Evolutionary conservation across 1,284 basidiomycete genomes (phyloP).

Genomic region (Melampsora americana): DNA sequence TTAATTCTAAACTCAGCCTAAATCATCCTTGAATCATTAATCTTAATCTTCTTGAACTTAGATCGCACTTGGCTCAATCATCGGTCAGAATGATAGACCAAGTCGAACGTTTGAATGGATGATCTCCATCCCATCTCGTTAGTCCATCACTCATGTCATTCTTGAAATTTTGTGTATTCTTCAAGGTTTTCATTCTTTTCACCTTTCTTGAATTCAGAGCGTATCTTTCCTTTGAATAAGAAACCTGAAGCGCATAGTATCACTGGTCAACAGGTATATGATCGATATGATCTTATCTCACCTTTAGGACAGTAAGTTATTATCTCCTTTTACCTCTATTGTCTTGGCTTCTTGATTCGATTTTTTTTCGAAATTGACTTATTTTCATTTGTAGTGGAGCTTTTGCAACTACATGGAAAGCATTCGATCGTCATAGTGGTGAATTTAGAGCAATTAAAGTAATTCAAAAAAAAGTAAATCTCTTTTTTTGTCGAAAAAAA

Average conservation of each 20-base stretch:
- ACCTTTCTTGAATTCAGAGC: background rate
- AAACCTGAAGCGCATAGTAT: background rate
- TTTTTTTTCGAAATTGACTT: background rate
- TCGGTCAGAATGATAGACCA: background rate
- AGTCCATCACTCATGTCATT: background rate
- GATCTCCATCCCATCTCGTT: conserved; percentile 2
- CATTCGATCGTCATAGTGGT: background rate
- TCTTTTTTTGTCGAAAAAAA: background rate
- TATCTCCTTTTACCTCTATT: background rate
- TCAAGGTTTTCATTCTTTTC: background rate
- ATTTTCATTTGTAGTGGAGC: background rate
- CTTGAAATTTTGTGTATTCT: background rate
- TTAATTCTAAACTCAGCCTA: background rate
- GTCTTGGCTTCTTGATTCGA: background rate
- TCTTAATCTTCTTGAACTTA: background rate
- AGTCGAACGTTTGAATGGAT: background rate
- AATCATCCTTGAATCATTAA: background rate
- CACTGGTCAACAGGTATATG: background rate
- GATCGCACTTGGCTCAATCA: background rate
- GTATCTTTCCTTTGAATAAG: background rate
- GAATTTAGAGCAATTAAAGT: conserved; percentile 13
- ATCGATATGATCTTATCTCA: background rate
- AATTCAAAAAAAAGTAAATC: background rate
- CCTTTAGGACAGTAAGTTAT: background rate
- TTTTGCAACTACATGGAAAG: conserved; percentile 11